phyloP scores from a whole-genome alignment of 495 filamentous ascomycete genomes.

The Talaromyces stipitatus region DNA sequence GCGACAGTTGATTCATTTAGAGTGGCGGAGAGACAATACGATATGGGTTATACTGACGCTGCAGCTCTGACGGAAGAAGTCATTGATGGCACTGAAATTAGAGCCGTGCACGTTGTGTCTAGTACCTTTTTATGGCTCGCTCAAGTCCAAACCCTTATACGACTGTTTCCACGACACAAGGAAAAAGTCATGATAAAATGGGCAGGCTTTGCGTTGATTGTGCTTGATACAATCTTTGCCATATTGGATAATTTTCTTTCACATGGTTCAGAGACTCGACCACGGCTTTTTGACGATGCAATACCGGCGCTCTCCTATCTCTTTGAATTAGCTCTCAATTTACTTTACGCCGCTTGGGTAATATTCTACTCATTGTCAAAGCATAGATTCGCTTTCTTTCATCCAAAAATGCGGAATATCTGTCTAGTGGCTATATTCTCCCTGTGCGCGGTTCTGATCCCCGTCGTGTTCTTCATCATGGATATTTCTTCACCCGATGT shows the following conservation, averaged over 20 bases:
- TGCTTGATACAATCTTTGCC: constrained; percentile 81
- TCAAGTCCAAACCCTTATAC: constrained; percentile 92
- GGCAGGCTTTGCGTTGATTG: constrained; percentile 89
- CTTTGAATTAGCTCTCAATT: constrained; percentile 79
- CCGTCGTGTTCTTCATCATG: constrained; percentile 90
- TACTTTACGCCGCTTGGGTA: constrained; percentile 92
- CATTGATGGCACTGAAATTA: constrained; percentile 72
- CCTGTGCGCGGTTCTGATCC: constrained; percentile 71
- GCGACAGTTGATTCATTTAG: constrained; percentile 84
- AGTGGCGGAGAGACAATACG: constrained; percentile 74
- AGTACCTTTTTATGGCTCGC: constrained; percentile 96
- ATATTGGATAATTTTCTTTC: constrained; percentile 78
- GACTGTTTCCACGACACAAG: constrained; percentile 90
- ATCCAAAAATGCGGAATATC: constrained; percentile 88
- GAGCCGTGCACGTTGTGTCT: constrained; percentile 82
- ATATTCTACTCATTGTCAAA: constrained; percentile 92
- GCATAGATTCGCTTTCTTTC: constrained; percentile 87
- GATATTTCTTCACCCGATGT: constrained; percentile 84
- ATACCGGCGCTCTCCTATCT: constrained; percentile 90
- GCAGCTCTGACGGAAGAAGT: constrained; percentile 63
- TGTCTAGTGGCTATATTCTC: constrained; percentile 76
- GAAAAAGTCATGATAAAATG: constrained; percentile 99
- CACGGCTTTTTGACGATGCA: constrained; percentile 73
- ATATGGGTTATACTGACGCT: constrained; percentile 64
- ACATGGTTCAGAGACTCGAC: constrained; percentile 49